Base-by-base conservation (phyloP, 768 basidiomycete species). In the Mycena floridula region DNA sequence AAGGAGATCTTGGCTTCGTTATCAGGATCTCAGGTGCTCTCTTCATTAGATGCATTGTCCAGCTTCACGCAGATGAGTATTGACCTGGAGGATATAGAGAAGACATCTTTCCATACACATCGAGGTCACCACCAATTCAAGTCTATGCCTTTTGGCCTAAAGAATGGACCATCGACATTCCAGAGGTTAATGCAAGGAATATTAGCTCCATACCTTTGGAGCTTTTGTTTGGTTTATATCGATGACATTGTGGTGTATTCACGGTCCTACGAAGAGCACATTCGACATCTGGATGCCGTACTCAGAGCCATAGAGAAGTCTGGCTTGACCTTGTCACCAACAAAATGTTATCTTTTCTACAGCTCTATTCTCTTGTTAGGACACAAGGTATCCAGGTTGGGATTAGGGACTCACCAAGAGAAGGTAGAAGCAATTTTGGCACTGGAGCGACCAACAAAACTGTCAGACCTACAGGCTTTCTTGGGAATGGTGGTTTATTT, bases 181-280 rank as follows among this genome's bases (percentile, higher is more conserved):
- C n/a, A n/a, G n/a, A n/a, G n/a, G n/a, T n/a, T n/a, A n/a, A n/a
- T n/a, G n/a, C n/a, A n/a, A n/a, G n/a, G n/a, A n/a, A n/a, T n/a
- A n/a, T 30, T 61, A 7, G 44, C 53, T 1, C 50, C 47, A 2
- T 59, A 35, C 37, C 47, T 59, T 15, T 59, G 59, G 59, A 45
- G 54, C 7, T 58, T 58, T 36, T 24, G 51, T 0, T 26, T 55
- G 16, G 58, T 59, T 2, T 64, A 63, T 26, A 59, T 62, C 24
- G 56, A 64, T 25, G 49, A 63, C 27, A 60, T 62, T 2, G 42
- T 62, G 3, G 52, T 59, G 2, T 62, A 2, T 37, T n/a, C n/a
- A n/a, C n/a, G n/a, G n/a, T n/a, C n/a, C n/a, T n/a, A n/a, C n/a
- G n/a, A n/a, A n/a, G n/a, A 59, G 9, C 51, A 62, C 27, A 12